These are phyloP conservation scores for Mycena galopus DNA, from an alignment of 768 basidiomycete genomes.

Conservation along the genomic window DNA sequence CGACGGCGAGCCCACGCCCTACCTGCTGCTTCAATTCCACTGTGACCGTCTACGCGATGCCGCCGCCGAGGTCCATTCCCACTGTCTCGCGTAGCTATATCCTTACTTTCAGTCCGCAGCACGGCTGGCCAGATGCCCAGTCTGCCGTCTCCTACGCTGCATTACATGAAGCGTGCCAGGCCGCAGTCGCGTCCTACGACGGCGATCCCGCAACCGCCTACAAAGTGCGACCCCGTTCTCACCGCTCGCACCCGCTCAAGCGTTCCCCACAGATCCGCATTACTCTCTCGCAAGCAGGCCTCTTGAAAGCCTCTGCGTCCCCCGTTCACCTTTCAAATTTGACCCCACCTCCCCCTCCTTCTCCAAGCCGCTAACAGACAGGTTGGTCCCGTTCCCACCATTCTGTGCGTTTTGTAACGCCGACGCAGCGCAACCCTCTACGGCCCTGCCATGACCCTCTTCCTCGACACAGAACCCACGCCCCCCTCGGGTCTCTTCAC, in stretches of 20 bases:
- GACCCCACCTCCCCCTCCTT: slow-evolving; percentile 39
- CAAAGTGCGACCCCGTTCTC: slow-evolving; percentile 35
- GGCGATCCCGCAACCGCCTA: slow-evolving; percentile 35
- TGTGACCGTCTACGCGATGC: slow-evolving; percentile 69
- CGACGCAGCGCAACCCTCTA: slow-evolving; percentile 33
- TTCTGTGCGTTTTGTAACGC: background rate
- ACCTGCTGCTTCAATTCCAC: slow-evolving; percentile 74
- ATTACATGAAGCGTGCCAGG: slow-evolving; percentile 60
- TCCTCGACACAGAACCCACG: slow-evolving; percentile 69
- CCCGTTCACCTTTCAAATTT: slow-evolving; percentile 22
- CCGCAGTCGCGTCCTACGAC: slow-evolving; percentile 52
- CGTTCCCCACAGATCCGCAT: slow-evolving; percentile 63
- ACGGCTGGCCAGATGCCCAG: slow-evolving; percentile 62
- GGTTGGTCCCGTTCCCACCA: slow-evolving; percentile 1
- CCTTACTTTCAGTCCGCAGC: slow-evolving; percentile 38
- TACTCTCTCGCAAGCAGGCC: slow-evolving; percentile 41
- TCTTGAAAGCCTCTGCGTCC: slow-evolving; percentile 34
- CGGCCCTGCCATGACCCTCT: slow-evolving; percentile 58
- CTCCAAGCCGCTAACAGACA: slow-evolving; percentile 35
- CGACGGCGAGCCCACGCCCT: slow-evolving; percentile 64
- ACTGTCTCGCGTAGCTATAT: background rate
- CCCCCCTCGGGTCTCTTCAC: slow-evolving; percentile 67
- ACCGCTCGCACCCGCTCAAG: background rate
- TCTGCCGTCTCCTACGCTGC: slow-evolving; percentile 51
- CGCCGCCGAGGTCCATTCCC: slow-evolving; percentile 43